Conservation (phyloP, 1,284 basidiomycete species). For the Ceratorhiza oryzae-sativae region DNA sequence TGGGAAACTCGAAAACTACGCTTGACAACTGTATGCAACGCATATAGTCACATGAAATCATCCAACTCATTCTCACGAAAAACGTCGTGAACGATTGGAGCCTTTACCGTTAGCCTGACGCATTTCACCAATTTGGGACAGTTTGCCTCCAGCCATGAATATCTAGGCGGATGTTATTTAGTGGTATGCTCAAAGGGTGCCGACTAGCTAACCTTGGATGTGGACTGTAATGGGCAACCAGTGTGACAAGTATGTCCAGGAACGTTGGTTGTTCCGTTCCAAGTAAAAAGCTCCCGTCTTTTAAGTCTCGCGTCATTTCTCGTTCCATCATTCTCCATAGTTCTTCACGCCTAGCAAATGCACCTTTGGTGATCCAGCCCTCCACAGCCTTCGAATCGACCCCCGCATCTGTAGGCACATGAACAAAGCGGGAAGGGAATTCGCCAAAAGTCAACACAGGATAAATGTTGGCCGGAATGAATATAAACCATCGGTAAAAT, state of each 20-base stretch:
- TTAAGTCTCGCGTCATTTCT: constrained; percentile 17
- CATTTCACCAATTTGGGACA: constrained; percentile 35
- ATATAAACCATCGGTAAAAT: constrained; percentile 42
- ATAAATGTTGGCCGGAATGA: constrained; percentile 42
- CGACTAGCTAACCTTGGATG: constrained; percentile 32
- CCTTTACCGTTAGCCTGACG: constrained; percentile 21
- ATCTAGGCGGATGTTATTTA: constrained; percentile 1
- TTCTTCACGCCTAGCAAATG: constrained; percentile 28
- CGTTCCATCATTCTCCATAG: constrained; percentile 40
- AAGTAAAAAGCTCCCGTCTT: constrained; percentile 36
- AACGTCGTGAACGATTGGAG: constrained; percentile 27
- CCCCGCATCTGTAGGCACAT: constrained; percentile 34
- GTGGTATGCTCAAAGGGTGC: not conserved
- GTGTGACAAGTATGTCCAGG: constrained; percentile 38
- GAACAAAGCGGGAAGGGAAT: constrained; percentile 39
- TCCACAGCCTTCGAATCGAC: constrained; percentile 35
- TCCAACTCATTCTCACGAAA: constrained; percentile 40
- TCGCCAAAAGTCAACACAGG: constrained; percentile 36
- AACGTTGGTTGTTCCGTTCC: constrained; percentile 40
- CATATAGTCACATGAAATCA: constrained; percentile 28
- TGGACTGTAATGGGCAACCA: constrained; percentile 38
- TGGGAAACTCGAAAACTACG: too few relatives aligned
- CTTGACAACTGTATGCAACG: too few relatives aligned
- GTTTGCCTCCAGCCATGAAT: constrained; percentile 38
- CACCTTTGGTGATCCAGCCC: constrained; percentile 33